phyloP scores from a whole-genome alignment of 441 rosid genomes.

The Codiaeum variegatum region DNA sequence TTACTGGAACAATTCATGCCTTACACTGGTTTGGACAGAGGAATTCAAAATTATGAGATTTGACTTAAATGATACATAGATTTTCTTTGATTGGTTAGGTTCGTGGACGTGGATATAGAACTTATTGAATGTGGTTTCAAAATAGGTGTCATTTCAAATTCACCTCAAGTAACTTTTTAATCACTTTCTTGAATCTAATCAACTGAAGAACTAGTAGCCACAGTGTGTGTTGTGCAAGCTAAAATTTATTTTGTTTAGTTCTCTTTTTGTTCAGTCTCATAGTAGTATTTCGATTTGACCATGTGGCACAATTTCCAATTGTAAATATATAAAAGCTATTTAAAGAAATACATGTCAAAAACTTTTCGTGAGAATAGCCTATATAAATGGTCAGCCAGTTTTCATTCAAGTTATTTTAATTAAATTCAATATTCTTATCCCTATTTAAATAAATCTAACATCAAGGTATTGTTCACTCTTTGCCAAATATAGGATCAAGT shows the following conservation, averaged over 20 bases:
- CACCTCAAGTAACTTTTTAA: not conserved
- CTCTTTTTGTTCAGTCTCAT: too few species aligned
- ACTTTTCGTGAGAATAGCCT: too few species aligned
- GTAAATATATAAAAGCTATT: too few species aligned
- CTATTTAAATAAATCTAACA: not conserved
- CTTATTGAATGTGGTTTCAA: not conserved
- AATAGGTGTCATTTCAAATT: not conserved
- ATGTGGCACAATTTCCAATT: too few species aligned
- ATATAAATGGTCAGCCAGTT: not conserved
- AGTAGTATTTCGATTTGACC: too few species aligned
- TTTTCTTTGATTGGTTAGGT: not conserved
- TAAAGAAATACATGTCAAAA: too few species aligned
- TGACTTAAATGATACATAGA: not conserved
- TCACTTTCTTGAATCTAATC: not conserved
- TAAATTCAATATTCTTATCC: not conserved
- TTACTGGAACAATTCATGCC: not conserved
- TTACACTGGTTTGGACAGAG: not conserved
- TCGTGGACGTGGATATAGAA: not conserved
- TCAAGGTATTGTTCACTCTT: not conserved
- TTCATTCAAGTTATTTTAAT: not conserved
- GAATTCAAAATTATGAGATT: not conserved
- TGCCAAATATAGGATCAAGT: not conserved
- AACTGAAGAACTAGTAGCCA: not conserved
- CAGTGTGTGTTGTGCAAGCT: too few species aligned
- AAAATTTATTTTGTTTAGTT: too few species aligned